phyloP scores from a whole-genome alignment of 805 yeast genomes.

The Torulaspora quercuum region DNA sequence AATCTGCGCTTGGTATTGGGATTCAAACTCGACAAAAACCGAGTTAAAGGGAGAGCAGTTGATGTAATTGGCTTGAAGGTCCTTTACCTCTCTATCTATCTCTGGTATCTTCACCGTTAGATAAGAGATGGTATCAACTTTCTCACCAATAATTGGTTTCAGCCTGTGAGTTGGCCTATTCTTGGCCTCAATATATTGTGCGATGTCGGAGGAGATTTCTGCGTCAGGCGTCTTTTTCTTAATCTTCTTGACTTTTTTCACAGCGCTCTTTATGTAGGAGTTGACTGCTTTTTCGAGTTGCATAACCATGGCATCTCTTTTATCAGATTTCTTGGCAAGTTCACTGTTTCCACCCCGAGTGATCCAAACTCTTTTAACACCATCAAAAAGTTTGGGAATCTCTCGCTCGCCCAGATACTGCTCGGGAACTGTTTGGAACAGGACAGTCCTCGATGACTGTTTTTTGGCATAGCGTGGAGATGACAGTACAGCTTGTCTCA shows the following conservation, averaged over 20 bases:
- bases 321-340: slow-evolving; percentile 52
- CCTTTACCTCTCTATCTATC: slow-evolving; percentile 53
- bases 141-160: slow-evolving; percentile 48
- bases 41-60: slow-evolving; percentile 66
- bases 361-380: slow-evolving; percentile 79
- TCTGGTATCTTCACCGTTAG: slow-evolving; percentile 55
- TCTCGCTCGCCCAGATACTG: slow-evolving; percentile 68
- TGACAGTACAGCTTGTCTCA: slow-evolving; percentile 73
- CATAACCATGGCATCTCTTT: slow-evolving; percentile 57
- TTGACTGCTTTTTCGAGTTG: slow-evolving; percentile 67
- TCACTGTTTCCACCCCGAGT: slow-evolving; percentile 57
- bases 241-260: slow-evolving; percentile 59
- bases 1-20: slow-evolving; percentile 70
- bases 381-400: slow-evolving; percentile 70
- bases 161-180: slow-evolving; percentile 61
- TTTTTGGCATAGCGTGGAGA: slow-evolving; percentile 76
- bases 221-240: slow-evolving; percentile 55
- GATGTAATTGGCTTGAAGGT: slow-evolving; percentile 50
- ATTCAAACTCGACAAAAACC: slow-evolving; percentile 72
- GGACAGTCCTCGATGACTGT: slow-evolving; percentile 73
- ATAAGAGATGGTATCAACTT: slow-evolving; percentile 59
- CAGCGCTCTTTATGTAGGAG: slow-evolving; percentile 54
- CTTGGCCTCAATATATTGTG: slow-evolving; percentile 57
- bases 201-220: slow-evolving; percentile 44
- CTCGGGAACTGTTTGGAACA: slow-evolving; percentile 81